Conservation (phyloP, 1,139 yeast genomes). For the Geotrichum bryndzae region DNA sequence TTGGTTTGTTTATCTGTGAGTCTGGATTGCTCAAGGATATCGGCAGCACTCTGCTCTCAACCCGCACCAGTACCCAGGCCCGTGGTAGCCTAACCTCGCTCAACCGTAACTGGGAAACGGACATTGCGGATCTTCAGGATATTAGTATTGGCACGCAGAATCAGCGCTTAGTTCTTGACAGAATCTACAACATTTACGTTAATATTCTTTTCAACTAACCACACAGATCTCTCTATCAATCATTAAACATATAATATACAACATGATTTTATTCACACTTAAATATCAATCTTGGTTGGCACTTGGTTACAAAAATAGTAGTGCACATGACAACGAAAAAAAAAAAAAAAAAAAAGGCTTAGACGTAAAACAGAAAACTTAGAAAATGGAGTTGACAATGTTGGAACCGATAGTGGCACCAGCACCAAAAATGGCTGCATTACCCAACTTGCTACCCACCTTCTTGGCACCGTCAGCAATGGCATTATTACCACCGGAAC, state of each 20-base stretch:
- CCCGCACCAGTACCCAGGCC: slow-evolving; percentile 14
- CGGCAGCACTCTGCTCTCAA: slow-evolving; percentile 15
- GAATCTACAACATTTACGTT: slow-evolving; percentile 13
- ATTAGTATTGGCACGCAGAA: neutral
- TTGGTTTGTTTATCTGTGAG: slow-evolving; percentile 28
- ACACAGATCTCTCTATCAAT: neutral
- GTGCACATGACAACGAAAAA: neutral
- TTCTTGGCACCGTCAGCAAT: slow-evolving; percentile 46
- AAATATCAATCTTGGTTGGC: neutral
- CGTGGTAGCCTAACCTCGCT: slow-evolving; percentile 14
- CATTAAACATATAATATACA: neutral
- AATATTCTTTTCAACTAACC: neutral
- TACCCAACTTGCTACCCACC: slow-evolving; percentile 79
- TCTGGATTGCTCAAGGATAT: slow-evolving; percentile 16
- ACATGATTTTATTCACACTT: neutral
- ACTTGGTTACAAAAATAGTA: neutral
- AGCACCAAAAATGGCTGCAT: slow-evolving; percentile 93
- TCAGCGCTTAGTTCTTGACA: slow-evolving; percentile 9
- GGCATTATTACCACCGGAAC: slow-evolving; percentile 16
- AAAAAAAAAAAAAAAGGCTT: neutral
- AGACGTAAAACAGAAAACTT: slow-evolving; percentile 19
- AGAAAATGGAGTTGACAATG: slow-evolving; percentile 76
- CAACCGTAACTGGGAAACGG: neutral
- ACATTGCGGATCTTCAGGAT: neutral
- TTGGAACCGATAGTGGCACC: slow-evolving; percentile 94